Evolutionary conservation across 2,329 filamentous ascomycete genomes (phyloP), one percentile per base, ranked within the genome.

Genomic region (Hypocrella siamensis): DNA sequence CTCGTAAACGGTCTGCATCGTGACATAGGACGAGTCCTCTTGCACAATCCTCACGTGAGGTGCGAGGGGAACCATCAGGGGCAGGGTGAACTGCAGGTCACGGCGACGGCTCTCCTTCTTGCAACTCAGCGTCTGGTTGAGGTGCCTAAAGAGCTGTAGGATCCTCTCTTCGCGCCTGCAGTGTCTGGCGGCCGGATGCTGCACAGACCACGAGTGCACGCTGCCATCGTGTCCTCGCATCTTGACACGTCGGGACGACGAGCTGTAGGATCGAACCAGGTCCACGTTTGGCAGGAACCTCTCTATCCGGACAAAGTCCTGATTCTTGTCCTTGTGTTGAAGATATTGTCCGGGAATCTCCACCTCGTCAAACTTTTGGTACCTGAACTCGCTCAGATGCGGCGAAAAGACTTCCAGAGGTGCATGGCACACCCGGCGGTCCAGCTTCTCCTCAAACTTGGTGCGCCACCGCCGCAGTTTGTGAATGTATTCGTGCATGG

Each of bases 191-290:
- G 90, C 86, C 4, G 90, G 92, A 52, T 96, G 88, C 50, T 98
- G 92, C 22, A 98, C 84, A 3, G 86, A 86, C 57, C 94, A 99
- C 6, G 84, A 72, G 62, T 98, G 90, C n/a, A 93, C 64, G 49
- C 86, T 96, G 42, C 92, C 90, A 56, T 99, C 92, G 49, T 96
- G 88, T 12, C 90, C 92, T 41, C 92, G 81, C 51, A 99, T 96
- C 61, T 85, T 93, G 44, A 99, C 68, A 29, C 92, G 74, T 19
- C 90, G 75, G 56, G 96, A 88, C 31, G 88, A 96, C 19, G 86
- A 79, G 33, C 85, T 85, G 44, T 93, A 84, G 8, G 79, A 83
- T 34, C 90, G 78, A 26, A 98, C 82, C 32, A 96, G 67, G 44
- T 98, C 88, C 15, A 99, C 85, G 41, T 90, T 82, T 8, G 92